phyloP scores from a whole-genome alignment of 148 eudicot species.

The Rhododendron ovatum region DNA sequence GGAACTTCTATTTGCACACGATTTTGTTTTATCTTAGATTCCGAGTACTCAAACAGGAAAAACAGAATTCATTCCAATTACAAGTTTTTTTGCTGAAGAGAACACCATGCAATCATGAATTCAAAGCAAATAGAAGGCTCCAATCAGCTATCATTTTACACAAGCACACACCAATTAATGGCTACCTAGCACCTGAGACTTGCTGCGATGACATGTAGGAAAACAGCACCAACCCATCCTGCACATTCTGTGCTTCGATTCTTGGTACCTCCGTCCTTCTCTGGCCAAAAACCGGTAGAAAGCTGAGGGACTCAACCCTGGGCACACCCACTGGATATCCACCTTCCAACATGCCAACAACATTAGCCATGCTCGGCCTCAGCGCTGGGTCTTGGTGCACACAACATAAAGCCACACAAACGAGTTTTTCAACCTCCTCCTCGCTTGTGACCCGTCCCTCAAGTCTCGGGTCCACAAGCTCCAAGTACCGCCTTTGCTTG shows the following conservation, averaged over 20 bases:
- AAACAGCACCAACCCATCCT: neutral
- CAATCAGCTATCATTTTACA: neutral
- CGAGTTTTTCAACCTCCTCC: slow-evolving; percentile 51
- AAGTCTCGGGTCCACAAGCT: slow-evolving; percentile 62
- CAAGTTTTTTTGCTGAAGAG: too few species aligned
- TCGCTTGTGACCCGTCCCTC: slow-evolving; percentile 56
- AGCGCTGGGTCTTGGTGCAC: slow-evolving; percentile 63
- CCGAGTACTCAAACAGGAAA: too few species aligned
- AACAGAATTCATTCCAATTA: too few species aligned
- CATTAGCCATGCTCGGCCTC: slow-evolving; percentile 63
- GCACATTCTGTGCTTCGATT: slow-evolving; percentile 25
- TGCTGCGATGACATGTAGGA: slow-evolving; percentile 63
- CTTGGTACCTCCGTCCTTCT: slow-evolving; percentile 50
- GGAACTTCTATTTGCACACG: too few species aligned
- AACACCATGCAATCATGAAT: too few species aligned
- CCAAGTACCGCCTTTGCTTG: slow-evolving; percentile 58
- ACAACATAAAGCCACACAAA: slow-evolving; percentile 66
- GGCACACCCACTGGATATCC: slow-evolving; percentile 39
- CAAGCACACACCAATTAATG: neutral
- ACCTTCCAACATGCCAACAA: slow-evolving; percentile 73
- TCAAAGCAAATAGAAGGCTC: too few species aligned
- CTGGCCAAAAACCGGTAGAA: slow-evolving; percentile 33
- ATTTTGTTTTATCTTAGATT: too few species aligned
- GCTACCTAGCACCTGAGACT: slow-evolving; percentile 61
- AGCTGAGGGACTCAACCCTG: slow-evolving; percentile 44